Evolutionary conservation across 345 rosid genomes (phyloP).

Genomic region (Eucalyptus melliodora): DNA sequence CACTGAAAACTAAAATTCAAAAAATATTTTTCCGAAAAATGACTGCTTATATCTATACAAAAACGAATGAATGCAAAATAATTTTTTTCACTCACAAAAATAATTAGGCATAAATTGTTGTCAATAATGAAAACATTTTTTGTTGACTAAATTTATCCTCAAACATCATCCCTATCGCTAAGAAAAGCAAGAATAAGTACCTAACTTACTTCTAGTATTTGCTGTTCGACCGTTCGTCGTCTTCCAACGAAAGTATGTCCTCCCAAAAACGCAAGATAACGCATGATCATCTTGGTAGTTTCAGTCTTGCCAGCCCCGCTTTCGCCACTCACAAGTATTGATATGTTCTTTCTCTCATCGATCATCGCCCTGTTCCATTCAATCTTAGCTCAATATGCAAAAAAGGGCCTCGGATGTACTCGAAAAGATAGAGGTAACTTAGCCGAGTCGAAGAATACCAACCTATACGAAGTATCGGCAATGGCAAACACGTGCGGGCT

Average conservation of each 20-base stretch:
- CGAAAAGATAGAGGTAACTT: background rate
- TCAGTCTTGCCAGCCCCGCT: slow-evolving; percentile 98
- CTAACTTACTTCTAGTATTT: slow-evolving; percentile 70
- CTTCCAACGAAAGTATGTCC: slow-evolving; percentile 61
- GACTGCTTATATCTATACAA: too few species aligned
- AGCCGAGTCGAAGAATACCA: background rate
- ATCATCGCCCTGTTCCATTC: slow-evolving; percentile 54
- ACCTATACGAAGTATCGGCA: slow-evolving; percentile 78
- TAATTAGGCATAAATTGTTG: too few species aligned
- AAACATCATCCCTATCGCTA: background rate
- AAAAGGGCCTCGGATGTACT: background rate
- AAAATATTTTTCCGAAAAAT: too few species aligned
- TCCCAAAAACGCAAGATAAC: slow-evolving; percentile 77
- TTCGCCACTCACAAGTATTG: slow-evolving; percentile 89
- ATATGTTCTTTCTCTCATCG: slow-evolving; percentile 64
- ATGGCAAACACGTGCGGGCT: slow-evolving; percentile 83
- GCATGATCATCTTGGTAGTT: slow-evolving; percentile 93
- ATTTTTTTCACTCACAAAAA: too few species aligned
- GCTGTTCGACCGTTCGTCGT: slow-evolving; percentile 59
- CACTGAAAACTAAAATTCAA: too few species aligned
- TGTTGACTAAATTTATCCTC: too few species aligned
- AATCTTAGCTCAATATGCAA: background rate
- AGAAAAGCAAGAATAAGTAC: background rate
- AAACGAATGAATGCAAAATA: too few species aligned
- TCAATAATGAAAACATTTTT: too few species aligned